Evolutionary conservation across 1,284 basidiomycete species (phyloP).

Genomic region (Ceratobasidium sp.): DNA sequence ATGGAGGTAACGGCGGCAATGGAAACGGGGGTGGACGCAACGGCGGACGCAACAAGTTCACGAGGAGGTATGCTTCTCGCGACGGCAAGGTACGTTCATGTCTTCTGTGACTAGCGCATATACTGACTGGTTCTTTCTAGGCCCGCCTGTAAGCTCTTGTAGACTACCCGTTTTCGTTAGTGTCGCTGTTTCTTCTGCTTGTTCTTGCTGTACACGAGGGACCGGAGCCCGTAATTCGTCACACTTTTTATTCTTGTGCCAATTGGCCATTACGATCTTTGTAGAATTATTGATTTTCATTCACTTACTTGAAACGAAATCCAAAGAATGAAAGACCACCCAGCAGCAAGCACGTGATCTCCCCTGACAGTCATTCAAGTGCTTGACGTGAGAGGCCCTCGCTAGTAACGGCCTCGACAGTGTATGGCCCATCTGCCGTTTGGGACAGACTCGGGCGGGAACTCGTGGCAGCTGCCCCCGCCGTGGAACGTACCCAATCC

Average conservation of each 20-base stretch:
- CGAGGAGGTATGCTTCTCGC: slow-evolving; percentile 9
- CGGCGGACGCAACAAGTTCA: slow-evolving; percentile 11
- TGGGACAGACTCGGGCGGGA: not conserved
- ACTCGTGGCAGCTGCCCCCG: not conserved
- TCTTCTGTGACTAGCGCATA: not conserved
- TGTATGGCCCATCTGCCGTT: slow-evolving; percentile 14
- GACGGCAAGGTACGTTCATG: slow-evolving; percentile 20
- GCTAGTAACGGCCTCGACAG: not conserved
- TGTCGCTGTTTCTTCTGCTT: slow-evolving; percentile 20
- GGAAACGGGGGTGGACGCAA: slow-evolving; percentile 1
- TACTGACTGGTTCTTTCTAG: slow-evolving; percentile 5
- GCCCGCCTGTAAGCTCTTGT: slow-evolving; percentile 10
- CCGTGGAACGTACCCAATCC: not conserved
- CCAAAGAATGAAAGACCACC: not conserved
- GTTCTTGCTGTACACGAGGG: slow-evolving; percentile 31
- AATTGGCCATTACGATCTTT: slow-evolving; percentile 35
- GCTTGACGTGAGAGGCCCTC: slow-evolving; percentile 1
- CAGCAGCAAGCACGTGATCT: not conserved
- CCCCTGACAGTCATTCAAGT: not conserved
- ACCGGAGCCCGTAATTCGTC: slow-evolving; percentile 33
- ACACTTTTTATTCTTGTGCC: slow-evolving; percentile 21
- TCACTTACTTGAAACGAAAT: slow-evolving; percentile 5
- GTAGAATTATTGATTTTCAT: slow-evolving; percentile 14
- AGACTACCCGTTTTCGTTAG: not conserved
- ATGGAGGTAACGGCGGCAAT: slow-evolving; percentile 19